Evolutionary conservation across 371 early-diverging fungal genomes (phyloP).

Genomic region (Cokeromyces recurvatus): DNA sequence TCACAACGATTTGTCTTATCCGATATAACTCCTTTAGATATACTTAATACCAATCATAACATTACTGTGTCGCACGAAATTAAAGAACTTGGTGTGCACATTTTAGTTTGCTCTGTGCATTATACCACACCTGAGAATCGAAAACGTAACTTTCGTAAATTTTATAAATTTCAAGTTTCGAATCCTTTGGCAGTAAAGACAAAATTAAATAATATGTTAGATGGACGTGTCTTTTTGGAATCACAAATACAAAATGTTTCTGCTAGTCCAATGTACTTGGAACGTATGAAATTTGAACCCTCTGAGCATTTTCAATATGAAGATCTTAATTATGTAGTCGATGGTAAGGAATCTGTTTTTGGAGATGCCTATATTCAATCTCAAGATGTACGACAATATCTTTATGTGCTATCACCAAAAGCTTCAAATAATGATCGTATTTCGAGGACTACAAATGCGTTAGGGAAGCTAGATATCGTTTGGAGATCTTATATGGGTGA

Average conservation of each 20-base stretch:
- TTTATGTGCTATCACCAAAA: slow-evolving; percentile 78
- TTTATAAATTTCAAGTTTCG: slow-evolving; percentile 92
- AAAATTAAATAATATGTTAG: slow-evolving; percentile 75
- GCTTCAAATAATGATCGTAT: slow-evolving; percentile 49
- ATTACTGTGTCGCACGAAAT: slow-evolving; percentile 86
- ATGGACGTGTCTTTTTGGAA: slow-evolving; percentile 83
- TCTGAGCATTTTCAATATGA: slow-evolving; percentile 62
- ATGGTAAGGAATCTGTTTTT: slow-evolving; percentile 39
- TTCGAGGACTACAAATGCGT: slow-evolving; percentile 70
- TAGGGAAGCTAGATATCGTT: slow-evolving; percentile 91
- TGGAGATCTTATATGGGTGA: slow-evolving; percentile 90
- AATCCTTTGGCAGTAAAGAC: slow-evolving; percentile 97
- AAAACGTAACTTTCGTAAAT: slow-evolving; percentile 76
- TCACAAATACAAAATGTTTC: slow-evolving; percentile 91
- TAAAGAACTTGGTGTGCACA: slow-evolving; percentile 91
- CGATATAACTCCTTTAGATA: slow-evolving; percentile 40
- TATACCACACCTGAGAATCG: slow-evolving; percentile 64
- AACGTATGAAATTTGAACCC: slow-evolving; percentile 84
- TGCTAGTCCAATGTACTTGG: slow-evolving; percentile 76
- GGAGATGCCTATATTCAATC: slow-evolving; percentile 60
- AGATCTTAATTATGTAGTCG: slow-evolving; percentile 59
- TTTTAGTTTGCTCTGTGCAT: slow-evolving; percentile 84
- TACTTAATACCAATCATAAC: slow-evolving; percentile 56
- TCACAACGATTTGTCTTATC: slow-evolving; percentile 70
- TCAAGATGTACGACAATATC: slow-evolving; percentile 85